Base-by-base conservation (phyloP, 176 grass and related monocot genomes). In the Carex kokanica region DNA sequence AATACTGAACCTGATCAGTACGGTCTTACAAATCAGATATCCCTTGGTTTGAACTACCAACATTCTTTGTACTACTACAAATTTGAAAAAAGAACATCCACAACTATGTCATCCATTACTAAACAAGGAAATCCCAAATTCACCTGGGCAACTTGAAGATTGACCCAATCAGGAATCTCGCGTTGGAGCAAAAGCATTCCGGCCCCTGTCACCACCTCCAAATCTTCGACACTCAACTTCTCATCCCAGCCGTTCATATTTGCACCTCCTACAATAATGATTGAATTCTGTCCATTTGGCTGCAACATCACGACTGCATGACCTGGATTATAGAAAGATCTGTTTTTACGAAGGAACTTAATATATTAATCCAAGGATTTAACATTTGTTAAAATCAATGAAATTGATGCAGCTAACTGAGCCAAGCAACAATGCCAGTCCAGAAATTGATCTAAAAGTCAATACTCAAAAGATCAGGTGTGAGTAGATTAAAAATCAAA, bases 241-340 rank as follows among this genome's bases (percentile, higher is more conserved):
- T 86, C 41, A 18, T 91, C 84, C 96, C 96, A 95, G 21, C 93
- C 91, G 83, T 86, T 88, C 93, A 99, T 99, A 87, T 99, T 99
- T 6, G 96, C 91, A 74, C 96, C 93, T 47, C 93, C 93, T 4
- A 99, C 93, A n/a, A 99, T 95, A 82, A 99, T 99, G 83, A 99
- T 95, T 59, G 96, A 93, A 78, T 99, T 95, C 89, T 95, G 93
- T 1, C 96, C 96, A 81, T 90, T 83, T 0, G 96, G 88, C 88
- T 93, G 92, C 70, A 99, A 88, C 93, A 99, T 99, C 62, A 99
- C 96, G 5, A 99, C 93, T 60, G 96, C 96, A 72, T 99, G 96
- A 2, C 93, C 96, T 53, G 90, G 88, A 80, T 56, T 55, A 78
- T 57, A 15, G 17, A 80, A 58, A 31, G 52, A 79, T 58, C n/a